Conservation (phyloP, 2,329 filamentous ascomycete genomes). For the Fusarium sp. region DNA sequence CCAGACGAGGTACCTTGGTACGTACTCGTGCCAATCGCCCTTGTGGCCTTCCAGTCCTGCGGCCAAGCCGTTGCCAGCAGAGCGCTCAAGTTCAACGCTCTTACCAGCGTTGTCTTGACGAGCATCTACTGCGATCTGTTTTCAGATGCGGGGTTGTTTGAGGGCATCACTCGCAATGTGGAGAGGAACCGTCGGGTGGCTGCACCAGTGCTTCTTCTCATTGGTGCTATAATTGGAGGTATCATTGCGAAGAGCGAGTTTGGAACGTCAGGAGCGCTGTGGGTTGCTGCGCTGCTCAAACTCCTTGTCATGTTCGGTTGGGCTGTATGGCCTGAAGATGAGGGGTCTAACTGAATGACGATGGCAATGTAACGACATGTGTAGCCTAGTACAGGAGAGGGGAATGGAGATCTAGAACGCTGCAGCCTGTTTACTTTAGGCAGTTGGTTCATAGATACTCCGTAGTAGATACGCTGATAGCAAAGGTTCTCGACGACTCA, state of each 20-base stretch:
- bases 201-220: slow-evolving; percentile 61
- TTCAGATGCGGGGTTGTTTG: slow-evolving; percentile 68
- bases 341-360: slow-evolving; percentile 21
- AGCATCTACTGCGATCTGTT: slow-evolving; percentile 86
- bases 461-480: not conserved
- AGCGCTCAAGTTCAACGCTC: slow-evolving; percentile 73
- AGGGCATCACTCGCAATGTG: slow-evolving; percentile 52
- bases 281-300: slow-evolving; percentile 70
- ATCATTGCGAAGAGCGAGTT: slow-evolving; percentile 60
- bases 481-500: not conserved
- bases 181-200: slow-evolving; percentile 64
- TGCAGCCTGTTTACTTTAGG: slow-evolving; percentile 5
- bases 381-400: not conserved
- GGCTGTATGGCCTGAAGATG: slow-evolving; percentile 69
- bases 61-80: slow-evolving; percentile 82
- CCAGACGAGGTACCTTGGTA: slow-evolving; percentile 65
- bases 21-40: slow-evolving; percentile 73
- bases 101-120: slow-evolving; percentile 84
- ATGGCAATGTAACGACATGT: not conserved
- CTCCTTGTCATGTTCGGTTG: slow-evolving; percentile 66
- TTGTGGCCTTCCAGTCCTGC: slow-evolving; percentile 81
- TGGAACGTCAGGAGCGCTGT: slow-evolving; percentile 66
- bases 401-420: not conserved
- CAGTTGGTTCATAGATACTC: not conserved
- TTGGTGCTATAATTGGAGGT: slow-evolving; percentile 64